Percentiles rank a stretch among this genome's conserved stretches.
Evolutionary conservation across 805 yeast genomes (phyloP).

Genomic region (Starmera pachycereana): DNA sequence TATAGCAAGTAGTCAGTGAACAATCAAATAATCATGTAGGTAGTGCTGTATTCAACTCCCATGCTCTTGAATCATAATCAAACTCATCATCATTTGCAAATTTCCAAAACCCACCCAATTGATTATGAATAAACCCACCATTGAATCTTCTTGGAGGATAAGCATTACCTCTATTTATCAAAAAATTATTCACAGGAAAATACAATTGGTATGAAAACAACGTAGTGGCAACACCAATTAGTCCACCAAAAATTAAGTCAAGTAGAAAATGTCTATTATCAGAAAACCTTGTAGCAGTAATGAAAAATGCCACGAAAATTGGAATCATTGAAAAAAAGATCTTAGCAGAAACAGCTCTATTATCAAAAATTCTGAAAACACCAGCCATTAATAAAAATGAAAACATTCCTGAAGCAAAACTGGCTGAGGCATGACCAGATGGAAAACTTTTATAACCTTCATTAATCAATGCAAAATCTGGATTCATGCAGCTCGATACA

Average conservation of each 20-base stretch:
- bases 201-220: conserved; percentile 29
- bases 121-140: conserved; percentile 10
- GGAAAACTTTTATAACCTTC: conserved; percentile 53
- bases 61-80: conserved; percentile 3
- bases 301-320: conserved; percentile 21
- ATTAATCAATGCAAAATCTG: conserved; percentile 22
- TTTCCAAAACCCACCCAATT: conserved; percentile 29
- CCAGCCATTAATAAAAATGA: conserved; percentile 25
- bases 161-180: conserved; percentile 28
- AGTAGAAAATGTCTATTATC: conserved; percentile 34
- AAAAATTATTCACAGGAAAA: conserved; percentile 26
- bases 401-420: conserved; percentile 36
- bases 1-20: not conserved
- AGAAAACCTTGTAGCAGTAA: conserved; percentile 33
- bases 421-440: conserved; percentile 44
- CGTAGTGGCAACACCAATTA: conserved; percentile 26
- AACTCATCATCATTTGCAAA: conserved; percentile 20
- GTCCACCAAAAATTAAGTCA: conserved; percentile 30
- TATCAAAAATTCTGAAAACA: conserved; percentile 25
- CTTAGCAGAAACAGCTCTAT: conserved; percentile 25
- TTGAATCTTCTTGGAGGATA: conserved; percentile 33
- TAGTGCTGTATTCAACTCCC: conserved; percentile 3
- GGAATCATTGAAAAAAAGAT: conserved; percentile 26
- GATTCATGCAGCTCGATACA: conserved; percentile 37
- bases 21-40: conserved; percentile 1